phyloP scores from a whole-genome alignment of 768 basidiomycete genomes.

The Russula olivacea region DNA sequence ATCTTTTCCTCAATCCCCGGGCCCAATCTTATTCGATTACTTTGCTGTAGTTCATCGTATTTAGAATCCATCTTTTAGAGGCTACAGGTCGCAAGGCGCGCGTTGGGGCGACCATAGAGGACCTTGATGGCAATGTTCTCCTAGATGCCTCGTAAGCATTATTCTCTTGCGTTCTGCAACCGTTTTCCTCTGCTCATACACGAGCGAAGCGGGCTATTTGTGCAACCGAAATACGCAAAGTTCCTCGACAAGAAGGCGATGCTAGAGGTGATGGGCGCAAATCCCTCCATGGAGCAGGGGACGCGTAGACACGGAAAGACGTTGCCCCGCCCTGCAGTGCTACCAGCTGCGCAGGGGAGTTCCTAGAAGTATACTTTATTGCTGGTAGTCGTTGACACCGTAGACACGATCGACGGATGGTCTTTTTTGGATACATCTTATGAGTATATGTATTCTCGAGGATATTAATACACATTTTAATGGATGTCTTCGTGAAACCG shows the following conservation, averaged over 20 bases:
- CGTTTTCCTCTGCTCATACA: conserved; percentile 1
- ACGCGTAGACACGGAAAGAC: conserved; percentile 1
- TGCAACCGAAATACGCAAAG: conserved; percentile 85
- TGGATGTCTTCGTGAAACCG: too few species aligned
- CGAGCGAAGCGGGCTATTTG: conserved; percentile 64
- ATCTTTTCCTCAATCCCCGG: background rate
- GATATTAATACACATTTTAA: too few species aligned
- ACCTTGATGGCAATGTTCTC: conserved; percentile 71
- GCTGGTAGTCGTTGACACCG: too few species aligned
- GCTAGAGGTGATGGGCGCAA: conserved; percentile 61
- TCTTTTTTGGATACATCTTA: background rate
- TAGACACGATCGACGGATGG: background rate
- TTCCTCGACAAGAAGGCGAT: conserved; percentile 58
- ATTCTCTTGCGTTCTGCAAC: background rate
- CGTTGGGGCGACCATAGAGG: conserved; percentile 70
- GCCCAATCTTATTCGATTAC: background rate
- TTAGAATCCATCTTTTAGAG: conserved; percentile 62
- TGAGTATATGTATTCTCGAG: too few species aligned
- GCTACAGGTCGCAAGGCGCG: conserved; percentile 71
- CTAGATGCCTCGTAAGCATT: conserved; percentile 72
- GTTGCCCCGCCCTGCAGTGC: conserved; percentile 10
- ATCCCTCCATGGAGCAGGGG: conserved; percentile 28
- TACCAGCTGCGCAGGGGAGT: conserved; percentile 1
- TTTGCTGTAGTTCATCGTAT: conserved; percentile 67
- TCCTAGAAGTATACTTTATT: background rate